These are phyloP conservation scores for Asterophora parasitica DNA, from an alignment of 768 basidiomycete species.

Conservation along the genomic window DNA sequence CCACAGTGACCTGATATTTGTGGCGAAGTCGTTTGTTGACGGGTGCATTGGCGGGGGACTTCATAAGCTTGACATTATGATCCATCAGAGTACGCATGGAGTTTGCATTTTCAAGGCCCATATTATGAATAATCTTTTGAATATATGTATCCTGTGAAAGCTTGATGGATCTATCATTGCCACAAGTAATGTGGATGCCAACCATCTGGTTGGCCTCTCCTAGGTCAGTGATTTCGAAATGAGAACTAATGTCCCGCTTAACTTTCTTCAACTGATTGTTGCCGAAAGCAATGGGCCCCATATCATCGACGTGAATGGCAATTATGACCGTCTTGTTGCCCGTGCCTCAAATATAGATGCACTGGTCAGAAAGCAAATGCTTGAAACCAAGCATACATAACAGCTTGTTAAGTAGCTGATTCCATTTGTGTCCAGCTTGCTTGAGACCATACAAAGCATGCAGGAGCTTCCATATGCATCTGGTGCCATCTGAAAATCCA, in stretches of 20 bases:
- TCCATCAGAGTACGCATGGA: conserved; percentile 22
- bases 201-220: conserved; percentile 25
- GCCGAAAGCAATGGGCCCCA: conserved; percentile 18
- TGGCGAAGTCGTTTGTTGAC: background rate
- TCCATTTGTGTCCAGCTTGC: conserved; percentile 26
- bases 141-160: conserved; percentile 26
- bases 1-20: conserved; percentile 16
- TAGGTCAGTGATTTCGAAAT: conserved; percentile 25
- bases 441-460: conserved; percentile 35
- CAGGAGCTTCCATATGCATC: conserved; percentile 18
- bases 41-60: background rate
- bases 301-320: conserved; percentile 31
- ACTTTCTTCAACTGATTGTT: conserved; percentile 9
- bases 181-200: conserved; percentile 25
- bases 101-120: conserved; percentile 19
- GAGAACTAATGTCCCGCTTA: conserved; percentile 20
- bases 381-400: conserved; percentile 16
- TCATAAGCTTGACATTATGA: conserved; percentile 17
- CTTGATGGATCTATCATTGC: conserved; percentile 18
- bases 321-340: conserved; percentile 14
- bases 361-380: conserved; percentile 17
- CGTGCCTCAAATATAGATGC: conserved; percentile 16
- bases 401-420: conserved; percentile 17
- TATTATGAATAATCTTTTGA: conserved; percentile 19
- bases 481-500: conserved; percentile 25